Evolutionary conservation across 352 stramenopile species (phyloP), one percentile per base, ranked within the genome.

Genomic region (Phytophthora vignae): DNA sequence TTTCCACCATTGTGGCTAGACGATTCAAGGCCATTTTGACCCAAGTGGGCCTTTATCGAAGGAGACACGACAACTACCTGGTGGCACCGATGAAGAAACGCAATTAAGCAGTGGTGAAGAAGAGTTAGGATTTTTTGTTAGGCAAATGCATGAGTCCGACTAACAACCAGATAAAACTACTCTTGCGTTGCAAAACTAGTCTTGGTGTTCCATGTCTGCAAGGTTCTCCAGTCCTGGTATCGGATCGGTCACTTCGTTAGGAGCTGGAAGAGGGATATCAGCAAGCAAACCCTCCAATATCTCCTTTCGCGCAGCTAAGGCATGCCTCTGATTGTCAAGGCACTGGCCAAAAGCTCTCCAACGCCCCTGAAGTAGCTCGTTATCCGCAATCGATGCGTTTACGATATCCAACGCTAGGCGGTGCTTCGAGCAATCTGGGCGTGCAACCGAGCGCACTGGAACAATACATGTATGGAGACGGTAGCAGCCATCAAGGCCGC

Each of bases 1-100:
- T 7, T 55, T 64, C n/a, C 4, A 33, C 4, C 57, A 55, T 21
- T 64, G 57, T 29, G 57, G 44, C 3, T 64, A 44, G 57, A 56
- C 22, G 14, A 25, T 56, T 19, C 44, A 64, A 21, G 57, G 57
- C 1, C 46, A 56, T 17, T 64, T 64, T 9, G 57, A 56, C 11
- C 42, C 25, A 27, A 56, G 9, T 64, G 21, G 38, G 10, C 38
- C 6, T 14, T 44, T 44, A 1, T 54, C 55, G n/a, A 65, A 36
- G 48, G 21, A 65, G n/a, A 27, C 29, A 9, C 8, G 15, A 27
- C 19, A 52, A 29, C 17, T 8, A 52, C 33, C 31, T 40, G 48
- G 59, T 52, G 10, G n/a, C n/a, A 44, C 10, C 40, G 40, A 33
- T 12, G 14, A 17, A 48, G 57, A 17, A 55, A 11, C 44, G 5